These are phyloP conservation scores for Thalassiosira mediterranea DNA, from an alignment of 352 stramenopile species.

Conservation along the genomic window DNA sequence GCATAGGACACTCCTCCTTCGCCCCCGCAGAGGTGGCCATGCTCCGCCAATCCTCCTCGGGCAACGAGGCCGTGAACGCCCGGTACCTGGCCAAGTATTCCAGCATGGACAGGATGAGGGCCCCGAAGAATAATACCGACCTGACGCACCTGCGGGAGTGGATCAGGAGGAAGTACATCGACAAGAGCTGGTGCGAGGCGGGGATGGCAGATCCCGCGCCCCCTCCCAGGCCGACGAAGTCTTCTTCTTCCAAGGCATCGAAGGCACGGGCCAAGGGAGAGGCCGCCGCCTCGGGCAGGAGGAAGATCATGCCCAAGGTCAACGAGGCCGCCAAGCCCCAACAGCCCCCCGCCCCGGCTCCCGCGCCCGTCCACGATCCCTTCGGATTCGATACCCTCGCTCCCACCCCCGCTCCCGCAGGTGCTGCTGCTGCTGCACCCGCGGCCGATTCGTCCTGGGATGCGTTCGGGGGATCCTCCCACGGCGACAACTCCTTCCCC, in stretches of 20 bases:
- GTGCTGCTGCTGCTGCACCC: no score
- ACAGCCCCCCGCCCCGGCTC: conserved; percentile 9
- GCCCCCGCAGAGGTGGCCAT: conserved; percentile 67
- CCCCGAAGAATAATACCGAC: conserved; percentile 66
- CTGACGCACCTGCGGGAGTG: conserved; percentile 62
- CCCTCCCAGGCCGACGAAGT: background rate
- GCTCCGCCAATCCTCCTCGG: conserved; percentile 40
- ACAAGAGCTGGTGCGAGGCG: conserved; percentile 65
- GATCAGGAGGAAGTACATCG: conserved; percentile 79
- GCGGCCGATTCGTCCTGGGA: conserved; percentile 46
- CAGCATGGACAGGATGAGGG: conserved; percentile 50
- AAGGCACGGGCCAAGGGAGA: conserved; percentile 9
- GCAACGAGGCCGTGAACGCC: conserved; percentile 76
- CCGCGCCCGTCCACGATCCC: conserved; percentile 23
- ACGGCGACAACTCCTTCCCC: background rate
- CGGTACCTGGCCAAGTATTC: conserved; percentile 71
- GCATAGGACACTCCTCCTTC: conserved; percentile 82
- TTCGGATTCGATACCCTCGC: conserved; percentile 26
- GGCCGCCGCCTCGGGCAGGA: background rate
- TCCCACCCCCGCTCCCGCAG: conserved; percentile 5
- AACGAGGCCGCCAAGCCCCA: conserved; percentile 29
- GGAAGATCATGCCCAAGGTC: conserved; percentile 28
- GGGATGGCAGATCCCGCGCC: background rate
- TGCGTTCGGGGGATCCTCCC: conserved; percentile 56
- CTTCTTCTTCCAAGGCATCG: background rate